Evolutionary conservation across 257 asterid species (phyloP).

Genomic region (Lantana camara): DNA sequence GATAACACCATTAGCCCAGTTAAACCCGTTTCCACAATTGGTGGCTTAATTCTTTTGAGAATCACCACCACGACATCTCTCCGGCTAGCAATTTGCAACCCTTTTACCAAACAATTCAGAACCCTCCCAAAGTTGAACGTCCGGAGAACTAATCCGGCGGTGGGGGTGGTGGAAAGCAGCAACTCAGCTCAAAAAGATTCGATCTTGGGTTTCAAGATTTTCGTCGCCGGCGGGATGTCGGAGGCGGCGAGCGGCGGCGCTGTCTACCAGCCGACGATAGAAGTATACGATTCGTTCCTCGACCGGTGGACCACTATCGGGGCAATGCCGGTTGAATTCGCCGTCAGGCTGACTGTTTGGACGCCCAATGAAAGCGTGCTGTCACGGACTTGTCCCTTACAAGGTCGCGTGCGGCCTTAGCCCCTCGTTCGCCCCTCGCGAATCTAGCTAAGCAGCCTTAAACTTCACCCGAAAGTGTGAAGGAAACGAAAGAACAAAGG

Average conservation of each 20-base stretch:
- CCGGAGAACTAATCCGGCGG: conserved; percentile 68
- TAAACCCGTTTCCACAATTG: conserved; percentile 53
- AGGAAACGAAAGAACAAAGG: no score
- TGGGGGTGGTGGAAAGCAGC: conserved; percentile 41
- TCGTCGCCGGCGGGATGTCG: conserved; percentile 89
- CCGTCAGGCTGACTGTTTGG: conserved; percentile 91
- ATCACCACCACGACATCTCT: conserved; percentile 40
- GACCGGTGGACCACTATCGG: conserved; percentile 44
- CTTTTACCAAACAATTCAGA: conserved; percentile 63
- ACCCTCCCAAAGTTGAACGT: conserved; percentile 43
- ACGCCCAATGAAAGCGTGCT: conserved; percentile 81
- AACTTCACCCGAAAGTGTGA: no score
- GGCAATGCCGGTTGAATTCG: conserved; percentile 66
- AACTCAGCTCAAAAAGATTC: not conserved
- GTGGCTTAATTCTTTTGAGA: conserved; percentile 49
- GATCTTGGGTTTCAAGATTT: conserved; percentile 34
- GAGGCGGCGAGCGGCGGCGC: conserved; percentile 55
- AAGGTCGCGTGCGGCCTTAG: no score
- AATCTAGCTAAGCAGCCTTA: no score
- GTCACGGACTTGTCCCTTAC: no score
- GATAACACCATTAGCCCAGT: conserved; percentile 36
- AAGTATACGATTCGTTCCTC: conserved; percentile 51
- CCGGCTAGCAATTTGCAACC: conserved; percentile 63
- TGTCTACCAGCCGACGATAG: conserved; percentile 58
- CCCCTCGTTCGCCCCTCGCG: no score